Percentiles rank a stretch among this genome's conserved stretches.
These are phyloP conservation scores for Scolecobasidium constrictum DNA, from an alignment of 2,329 filamentous ascomycete species.

Conservation along the genomic window DNA sequence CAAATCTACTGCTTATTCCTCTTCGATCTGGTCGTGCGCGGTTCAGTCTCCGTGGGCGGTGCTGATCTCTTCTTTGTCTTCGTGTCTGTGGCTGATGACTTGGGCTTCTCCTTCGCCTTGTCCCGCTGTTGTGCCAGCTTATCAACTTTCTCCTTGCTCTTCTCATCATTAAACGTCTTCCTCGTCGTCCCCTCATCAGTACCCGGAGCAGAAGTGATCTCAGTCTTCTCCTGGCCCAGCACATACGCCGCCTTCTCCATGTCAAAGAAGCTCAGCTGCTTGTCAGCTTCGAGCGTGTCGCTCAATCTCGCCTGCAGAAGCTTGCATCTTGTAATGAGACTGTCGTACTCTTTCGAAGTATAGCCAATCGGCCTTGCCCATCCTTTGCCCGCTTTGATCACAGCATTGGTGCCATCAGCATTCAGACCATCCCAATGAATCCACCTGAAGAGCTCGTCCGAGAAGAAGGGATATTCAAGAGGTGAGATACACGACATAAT, in stretches of 20 bases:
- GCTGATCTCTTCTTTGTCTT: too few relatives aligned
- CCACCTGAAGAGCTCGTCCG: conserved; percentile 70
- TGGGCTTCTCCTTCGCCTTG: too few relatives aligned
- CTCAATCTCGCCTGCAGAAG: conserved; percentile 24
- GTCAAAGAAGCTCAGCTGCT: conserved; percentile 3
- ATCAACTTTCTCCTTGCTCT: too few relatives aligned
- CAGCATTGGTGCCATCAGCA: neutral
- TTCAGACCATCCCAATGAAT: conserved; percentile 37
- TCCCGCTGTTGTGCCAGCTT: neutral
- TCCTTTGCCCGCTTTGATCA: conserved; percentile 30
- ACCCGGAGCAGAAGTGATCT: too few relatives aligned
- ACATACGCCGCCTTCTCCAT: conserved; percentile 11
- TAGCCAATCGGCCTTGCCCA: conserved; percentile 54
- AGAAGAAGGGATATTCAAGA: conserved; percentile 58
- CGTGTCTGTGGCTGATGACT: too few relatives aligned
- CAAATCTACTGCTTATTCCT: too few relatives aligned
- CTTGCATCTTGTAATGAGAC: conserved; percentile 37
- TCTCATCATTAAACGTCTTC: too few relatives aligned
- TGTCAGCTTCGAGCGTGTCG: neutral
- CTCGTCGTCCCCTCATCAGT: too few relatives aligned
- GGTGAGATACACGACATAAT: conserved; percentile 56
- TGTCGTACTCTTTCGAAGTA: conserved; percentile 54
- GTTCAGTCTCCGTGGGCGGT: too few relatives aligned
- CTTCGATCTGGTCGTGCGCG: too few relatives aligned
- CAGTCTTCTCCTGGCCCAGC: conserved; percentile 6